Conservation (phyloP, 176 grass and related monocot species). For the Carex scoparia region DNA sequence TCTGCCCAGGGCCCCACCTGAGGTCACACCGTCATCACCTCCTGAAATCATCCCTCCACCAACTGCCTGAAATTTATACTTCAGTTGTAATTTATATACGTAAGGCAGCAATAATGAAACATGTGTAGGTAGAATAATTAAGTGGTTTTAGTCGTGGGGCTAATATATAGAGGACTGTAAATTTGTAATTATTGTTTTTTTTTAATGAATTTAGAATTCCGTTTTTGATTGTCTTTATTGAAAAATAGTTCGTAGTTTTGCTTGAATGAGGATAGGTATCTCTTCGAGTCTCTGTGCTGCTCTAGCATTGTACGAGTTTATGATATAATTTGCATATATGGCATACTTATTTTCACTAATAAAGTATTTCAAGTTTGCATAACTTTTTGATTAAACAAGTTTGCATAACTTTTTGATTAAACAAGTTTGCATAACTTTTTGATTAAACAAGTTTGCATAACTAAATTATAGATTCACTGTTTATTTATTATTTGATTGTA, state of each 20-base stretch:
- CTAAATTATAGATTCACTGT: too few relatives aligned
- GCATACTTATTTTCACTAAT: too few relatives aligned
- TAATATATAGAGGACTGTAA: not conserved
- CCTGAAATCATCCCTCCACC: conserved; percentile 30
- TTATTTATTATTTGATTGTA: too few relatives aligned
- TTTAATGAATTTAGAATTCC: not conserved
- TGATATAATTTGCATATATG: too few relatives aligned
- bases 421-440: too few relatives aligned
- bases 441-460: too few relatives aligned
- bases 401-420: too few relatives aligned
- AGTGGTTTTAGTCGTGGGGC: not conserved
- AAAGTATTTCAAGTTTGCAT: too few relatives aligned
- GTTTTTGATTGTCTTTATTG: not conserved
- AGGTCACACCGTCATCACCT: conserved; percentile 13
- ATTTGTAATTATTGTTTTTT: not conserved
- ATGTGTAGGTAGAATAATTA: not conserved
- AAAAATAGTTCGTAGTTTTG: not conserved
- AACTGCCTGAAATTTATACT: not conserved
- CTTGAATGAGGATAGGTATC: too few relatives aligned
- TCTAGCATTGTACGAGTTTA: too few relatives aligned
- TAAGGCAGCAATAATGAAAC: not conserved
- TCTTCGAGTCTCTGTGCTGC: too few relatives aligned
- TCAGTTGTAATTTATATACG: not conserved
- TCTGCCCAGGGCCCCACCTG: conserved; percentile 22
- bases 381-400: too few relatives aligned